Conservation (phyloP, 805 yeast genomes). For the Ogataea saltuana region DNA sequence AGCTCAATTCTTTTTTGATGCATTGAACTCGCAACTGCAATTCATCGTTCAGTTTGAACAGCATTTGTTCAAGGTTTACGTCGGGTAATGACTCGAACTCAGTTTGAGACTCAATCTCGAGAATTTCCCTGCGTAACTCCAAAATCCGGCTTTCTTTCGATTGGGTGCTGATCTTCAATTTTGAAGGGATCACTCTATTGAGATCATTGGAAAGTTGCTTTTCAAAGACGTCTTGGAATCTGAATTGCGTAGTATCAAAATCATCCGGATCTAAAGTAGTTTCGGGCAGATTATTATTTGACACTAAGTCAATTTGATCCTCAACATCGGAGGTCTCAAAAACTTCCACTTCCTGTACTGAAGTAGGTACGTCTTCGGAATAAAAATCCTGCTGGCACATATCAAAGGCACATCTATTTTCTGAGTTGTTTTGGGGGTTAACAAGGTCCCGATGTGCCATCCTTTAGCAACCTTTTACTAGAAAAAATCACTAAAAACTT, state of each 20-base stretch:
- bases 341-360: slow-evolving; percentile 23
- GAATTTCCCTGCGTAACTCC: not conserved
- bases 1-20: not conserved
- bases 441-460: too few relatives aligned
- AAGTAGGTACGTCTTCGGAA: slow-evolving; percentile 27
- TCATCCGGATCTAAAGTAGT: not conserved
- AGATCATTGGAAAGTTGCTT: not conserved
- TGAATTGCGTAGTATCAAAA: not conserved
- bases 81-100: not conserved
- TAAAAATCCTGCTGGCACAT: slow-evolving; percentile 25
- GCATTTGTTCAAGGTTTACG: not conserved
- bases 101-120: not conserved
- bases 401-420: too few relatives aligned
- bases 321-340: slow-evolving; percentile 22
- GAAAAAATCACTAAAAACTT: too few relatives aligned
- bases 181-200: not conserved
- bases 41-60: not conserved
- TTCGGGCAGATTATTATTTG: not conserved
- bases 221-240: slow-evolving; percentile 8
- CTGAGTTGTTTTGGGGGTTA: too few relatives aligned
- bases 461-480: too few relatives aligned
- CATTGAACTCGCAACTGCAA: not conserved
- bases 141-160: not conserved
- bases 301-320: too few relatives aligned
- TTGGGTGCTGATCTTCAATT: too few relatives aligned